Evolutionary conservation across 768 basidiomycete species (phyloP), one percentile per base, ranked within the genome.

Genomic region (Lactarius akahatsu): DNA sequence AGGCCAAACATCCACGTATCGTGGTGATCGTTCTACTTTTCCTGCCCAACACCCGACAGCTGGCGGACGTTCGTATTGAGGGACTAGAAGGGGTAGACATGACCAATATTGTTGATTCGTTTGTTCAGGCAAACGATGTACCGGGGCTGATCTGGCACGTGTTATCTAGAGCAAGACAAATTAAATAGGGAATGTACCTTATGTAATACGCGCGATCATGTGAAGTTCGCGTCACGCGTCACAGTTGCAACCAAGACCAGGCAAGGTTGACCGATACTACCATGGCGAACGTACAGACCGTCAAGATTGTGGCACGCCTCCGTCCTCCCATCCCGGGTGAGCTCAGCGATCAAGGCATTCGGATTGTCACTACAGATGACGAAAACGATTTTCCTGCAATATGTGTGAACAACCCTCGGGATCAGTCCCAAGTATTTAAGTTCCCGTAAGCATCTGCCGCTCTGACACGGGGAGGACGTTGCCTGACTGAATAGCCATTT

Each of bases 231-330:
- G 57, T 50, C 38, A 36, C 30, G 56, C 50, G 50, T 52, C 50
- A 52, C 50, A 7, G 26, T 43, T 43, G 62, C 55, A 30, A 56
- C 55, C 7, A 40, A 47, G 30, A 41, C 16, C 11, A 30, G 34
- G 23, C 47, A 50, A 50, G 23, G 50, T 40, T 38, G 15, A 38
- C 23, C 45, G n/a, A 52, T 16, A 28, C 50, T 23, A 6, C 62
- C 59, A 70, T 70, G 67, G 52, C 62, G 57, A 63, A 47, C 50
- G 43, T 26, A 7, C 79, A 85, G 72, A 89, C 83, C 73, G 84
- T 92, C 74, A 86, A 83, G 76, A 90, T 92, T 68, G 84, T 86
- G 0, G 89, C 89, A 30, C 85, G 90, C 30, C 81, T 92, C 34
- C 81, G 90, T 10, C 90, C 90, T 0, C 77, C 82, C n/a, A 79